A percentile compares a stretch with the other conserved stretches of the same genome.
Conservation (phyloP, 1,284 basidiomycete genomes). For the Ceratobasidium theobromae region DNA sequence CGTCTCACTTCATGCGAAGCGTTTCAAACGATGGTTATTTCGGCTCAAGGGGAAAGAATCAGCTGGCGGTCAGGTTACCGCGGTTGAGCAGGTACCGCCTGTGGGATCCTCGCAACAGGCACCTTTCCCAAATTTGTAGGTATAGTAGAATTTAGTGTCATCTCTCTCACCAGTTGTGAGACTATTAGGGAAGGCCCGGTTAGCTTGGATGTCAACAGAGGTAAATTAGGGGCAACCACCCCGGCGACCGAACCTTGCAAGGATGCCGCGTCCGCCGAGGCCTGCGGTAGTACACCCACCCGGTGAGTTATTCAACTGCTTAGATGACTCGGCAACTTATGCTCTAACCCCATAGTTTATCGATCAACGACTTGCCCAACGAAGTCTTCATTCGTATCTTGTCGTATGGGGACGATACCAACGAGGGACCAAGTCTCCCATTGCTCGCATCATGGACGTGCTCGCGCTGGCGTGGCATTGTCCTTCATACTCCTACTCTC, state of each 20-base stretch:
- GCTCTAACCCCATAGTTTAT: neutral
- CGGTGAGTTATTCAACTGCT: too few species aligned
- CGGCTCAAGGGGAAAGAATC: conserved; percentile 10
- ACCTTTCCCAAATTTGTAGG: neutral
- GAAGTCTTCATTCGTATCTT: conserved; percentile 26
- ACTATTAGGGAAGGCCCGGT: neutral
- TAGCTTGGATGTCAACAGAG: neutral
- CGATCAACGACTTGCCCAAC: conserved; percentile 21
- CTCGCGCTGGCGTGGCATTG: conserved; percentile 20
- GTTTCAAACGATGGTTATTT: conserved; percentile 24
- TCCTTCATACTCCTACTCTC: conserved; percentile 19
- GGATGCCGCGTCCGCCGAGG: neutral
- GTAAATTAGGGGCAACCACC: neutral
- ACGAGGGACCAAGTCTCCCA: conserved; percentile 21
- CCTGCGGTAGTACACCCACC: too few species aligned
- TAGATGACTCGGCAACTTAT: too few species aligned
- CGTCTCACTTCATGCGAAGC: conserved; percentile 26
- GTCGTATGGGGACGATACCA: conserved; percentile 10
- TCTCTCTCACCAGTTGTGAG: neutral
- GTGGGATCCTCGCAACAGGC: neutral
- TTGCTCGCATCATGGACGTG: conserved; percentile 25
- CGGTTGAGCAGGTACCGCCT: neutral
- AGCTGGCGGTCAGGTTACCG: neutral
- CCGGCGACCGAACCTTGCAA: neutral
- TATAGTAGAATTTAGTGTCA: neutral